Base-by-base conservation (phyloP, 1,284 basidiomycete species). In the Boletellus deceptivus region DNA sequence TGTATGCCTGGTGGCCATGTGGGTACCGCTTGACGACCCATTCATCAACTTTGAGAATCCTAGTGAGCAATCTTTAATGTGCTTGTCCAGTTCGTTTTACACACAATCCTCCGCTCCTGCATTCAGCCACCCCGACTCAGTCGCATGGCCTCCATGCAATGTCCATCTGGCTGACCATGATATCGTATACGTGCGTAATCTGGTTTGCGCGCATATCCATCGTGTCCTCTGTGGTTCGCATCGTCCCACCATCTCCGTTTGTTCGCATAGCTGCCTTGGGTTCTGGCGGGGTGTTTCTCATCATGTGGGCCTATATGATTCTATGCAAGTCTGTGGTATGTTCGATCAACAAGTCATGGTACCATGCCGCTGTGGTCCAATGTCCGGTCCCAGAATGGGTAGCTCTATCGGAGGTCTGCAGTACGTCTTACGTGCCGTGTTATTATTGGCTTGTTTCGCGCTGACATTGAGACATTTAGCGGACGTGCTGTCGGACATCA, bases 151-250 rank as follows among this genome's bases (percentile, higher is more conserved):
- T 18, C 17, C 61, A 64, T 22, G 31, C 64, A 17, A 27, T 52
- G 31, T 50, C 60, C 6, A 55, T 36, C 20, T 64, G 65, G 55
- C 4, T 66, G 6, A 13, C 4, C 33, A n/a, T 60, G 13, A 20
- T 63, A 16, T 52, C 44, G 7, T 64, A 53, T 37, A 68, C 65
- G 22, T 64, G 57, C 36, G 25, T 50, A 0, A 52, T 67, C 53
- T 67, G 64, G 68, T 66, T 52, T 35, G 50, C 68, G 20, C 68
- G 68, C 18, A 31, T 68, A 20, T 69, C 68, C 17, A 64, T 67
- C 35, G 39, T 56, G 9, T 53, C 51, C 37, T 70, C 68, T 17
- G 45, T 67, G 43, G 25, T 58, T 31, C 68, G 64, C 2, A 45
- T 67, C 25, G 56, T 66, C 33, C 65, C 67, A 13, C 55, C 57